A percentile compares a stretch with the other conserved stretches of the same genome.
These are phyloP conservation scores for Ligustrum vulgare DNA, from an alignment of 257 asterid species.

Conservation along the genomic window DNA sequence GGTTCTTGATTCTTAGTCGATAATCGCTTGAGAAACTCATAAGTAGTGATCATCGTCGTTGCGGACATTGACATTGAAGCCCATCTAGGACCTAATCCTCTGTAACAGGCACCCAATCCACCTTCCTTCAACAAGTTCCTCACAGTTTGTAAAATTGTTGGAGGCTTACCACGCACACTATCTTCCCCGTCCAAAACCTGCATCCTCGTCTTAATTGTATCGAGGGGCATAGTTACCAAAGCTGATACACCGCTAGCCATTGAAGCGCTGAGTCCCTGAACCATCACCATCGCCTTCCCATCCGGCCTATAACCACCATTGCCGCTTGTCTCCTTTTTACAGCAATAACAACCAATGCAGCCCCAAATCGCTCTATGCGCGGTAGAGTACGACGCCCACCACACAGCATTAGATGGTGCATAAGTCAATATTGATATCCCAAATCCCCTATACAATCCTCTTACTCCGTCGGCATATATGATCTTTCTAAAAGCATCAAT, in stretches of 20 bases:
- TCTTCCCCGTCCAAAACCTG: conserved; percentile 86
- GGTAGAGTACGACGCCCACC: conserved; percentile 96
- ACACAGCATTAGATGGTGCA: conserved; percentile 96
- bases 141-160: conserved; percentile 58
- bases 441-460: conserved; percentile 91
- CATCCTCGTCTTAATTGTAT: conserved; percentile 85
- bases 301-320: conserved; percentile 56
- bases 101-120: conserved; percentile 87
- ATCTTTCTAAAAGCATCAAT: conserved; percentile 87
- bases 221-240: conserved; percentile 91
- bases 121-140: conserved; percentile 83
- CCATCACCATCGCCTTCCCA: conserved; percentile 66
- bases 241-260: conserved; percentile 97
- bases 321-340: conserved; percentile 54
- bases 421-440: conserved; percentile 91
- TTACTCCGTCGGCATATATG: conserved; percentile 55
- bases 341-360: conserved; percentile 47
- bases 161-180: conserved; percentile 35
- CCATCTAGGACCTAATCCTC: conserved; percentile 98
- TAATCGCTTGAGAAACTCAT: conserved; percentile 87
- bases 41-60: conserved; percentile 91
- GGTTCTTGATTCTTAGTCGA: conserved; percentile 74
- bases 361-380: conserved; percentile 77
- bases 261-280: conserved; percentile 90
- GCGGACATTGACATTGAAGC: conserved; percentile 98